These are phyloP conservation scores for Adansonia rubrostipa DNA, from an alignment of 441 rosid genomes.

Conservation along the genomic window DNA sequence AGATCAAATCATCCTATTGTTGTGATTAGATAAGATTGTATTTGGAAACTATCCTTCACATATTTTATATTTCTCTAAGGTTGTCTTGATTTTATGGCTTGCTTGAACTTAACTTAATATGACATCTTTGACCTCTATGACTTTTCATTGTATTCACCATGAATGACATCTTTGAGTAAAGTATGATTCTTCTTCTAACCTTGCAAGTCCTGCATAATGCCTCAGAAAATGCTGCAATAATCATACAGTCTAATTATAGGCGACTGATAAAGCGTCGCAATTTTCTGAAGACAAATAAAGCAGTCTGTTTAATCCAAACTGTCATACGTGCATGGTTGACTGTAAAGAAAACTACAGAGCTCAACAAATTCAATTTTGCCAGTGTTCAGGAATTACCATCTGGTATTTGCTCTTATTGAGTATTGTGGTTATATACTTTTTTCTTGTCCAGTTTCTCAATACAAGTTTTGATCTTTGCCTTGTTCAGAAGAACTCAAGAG, in stretches of 20 bases:
- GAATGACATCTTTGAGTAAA: conserved; percentile 10
- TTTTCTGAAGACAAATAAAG: conserved; percentile 55
- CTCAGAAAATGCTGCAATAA: conserved; percentile 64
- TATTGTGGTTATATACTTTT: conserved; percentile 7
- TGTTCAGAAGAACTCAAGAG: conserved; percentile 38
- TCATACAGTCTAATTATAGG: conserved; percentile 63
- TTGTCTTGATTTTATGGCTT: conserved; percentile 2
- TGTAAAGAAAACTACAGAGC: conserved; percentile 45
- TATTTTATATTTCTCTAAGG: not conserved
- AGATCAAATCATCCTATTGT: not conserved
- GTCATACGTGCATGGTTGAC: conserved; percentile 61
- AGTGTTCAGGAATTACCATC: conserved; percentile 36
- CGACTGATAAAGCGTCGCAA: conserved; percentile 45
- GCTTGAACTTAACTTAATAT: not conserved
- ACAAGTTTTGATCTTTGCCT: not conserved
- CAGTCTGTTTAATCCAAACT: conserved; percentile 57
- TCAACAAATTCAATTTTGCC: conserved; percentile 29
- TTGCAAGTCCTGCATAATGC: conserved; percentile 23
- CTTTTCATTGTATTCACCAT: conserved; percentile 23
- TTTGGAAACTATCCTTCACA: not conserved
- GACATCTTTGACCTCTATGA: not conserved
- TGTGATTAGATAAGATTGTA: not conserved
- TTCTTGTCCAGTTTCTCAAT: not conserved
- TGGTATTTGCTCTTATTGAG: conserved; percentile 40
- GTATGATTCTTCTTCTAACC: conserved; percentile 24